Evolutionary conservation across 2,329 filamentous ascomycete genomes (phyloP).

Genomic region (Colletotrichum lini): DNA sequence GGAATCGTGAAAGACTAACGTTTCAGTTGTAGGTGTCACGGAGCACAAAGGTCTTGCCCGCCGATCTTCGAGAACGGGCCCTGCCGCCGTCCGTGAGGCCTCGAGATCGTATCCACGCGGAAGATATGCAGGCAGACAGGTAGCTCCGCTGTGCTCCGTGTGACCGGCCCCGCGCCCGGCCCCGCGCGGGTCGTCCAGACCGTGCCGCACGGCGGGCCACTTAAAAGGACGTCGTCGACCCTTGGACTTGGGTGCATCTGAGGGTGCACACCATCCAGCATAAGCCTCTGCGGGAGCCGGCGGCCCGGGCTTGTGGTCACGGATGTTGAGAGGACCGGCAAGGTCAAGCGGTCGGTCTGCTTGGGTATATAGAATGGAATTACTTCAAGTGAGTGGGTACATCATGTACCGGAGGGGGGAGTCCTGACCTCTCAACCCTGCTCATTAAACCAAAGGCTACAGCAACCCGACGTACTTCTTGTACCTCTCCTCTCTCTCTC

Average conservation of each 20-base stretch:
- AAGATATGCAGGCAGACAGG: neutral
- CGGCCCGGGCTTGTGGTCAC: too few species aligned
- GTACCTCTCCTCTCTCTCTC: too few species aligned
- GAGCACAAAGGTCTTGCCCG: neutral
- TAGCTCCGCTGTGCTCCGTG: slow-evolving; percentile 7
- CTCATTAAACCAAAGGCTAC: slow-evolving; percentile 32
- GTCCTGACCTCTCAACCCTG: slow-evolving; percentile 23
- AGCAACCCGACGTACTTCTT: neutral
- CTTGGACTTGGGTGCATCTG: neutral
- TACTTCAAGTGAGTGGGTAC: slow-evolving; percentile 21
- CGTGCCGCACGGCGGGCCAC: neutral
- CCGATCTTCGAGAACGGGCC: neutral
- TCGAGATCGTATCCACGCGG: neutral
- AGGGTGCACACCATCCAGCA: neutral
- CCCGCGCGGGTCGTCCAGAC: slow-evolving; percentile 18
- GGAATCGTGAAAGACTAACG: too few species aligned
- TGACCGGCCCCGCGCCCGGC: slow-evolving; percentile 14
- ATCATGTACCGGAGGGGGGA: slow-evolving; percentile 16
- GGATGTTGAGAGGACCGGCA: neutral
- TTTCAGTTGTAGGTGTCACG: neutral
- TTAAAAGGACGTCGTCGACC: neutral
- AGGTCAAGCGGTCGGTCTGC: neutral
- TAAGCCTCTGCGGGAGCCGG: too few species aligned
- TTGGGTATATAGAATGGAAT: slow-evolving; percentile 14
- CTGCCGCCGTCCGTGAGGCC: neutral